phyloP scores from a whole-genome alignment of 495 filamentous ascomycete genomes.

The Penicillium psychrofluorescens region DNA sequence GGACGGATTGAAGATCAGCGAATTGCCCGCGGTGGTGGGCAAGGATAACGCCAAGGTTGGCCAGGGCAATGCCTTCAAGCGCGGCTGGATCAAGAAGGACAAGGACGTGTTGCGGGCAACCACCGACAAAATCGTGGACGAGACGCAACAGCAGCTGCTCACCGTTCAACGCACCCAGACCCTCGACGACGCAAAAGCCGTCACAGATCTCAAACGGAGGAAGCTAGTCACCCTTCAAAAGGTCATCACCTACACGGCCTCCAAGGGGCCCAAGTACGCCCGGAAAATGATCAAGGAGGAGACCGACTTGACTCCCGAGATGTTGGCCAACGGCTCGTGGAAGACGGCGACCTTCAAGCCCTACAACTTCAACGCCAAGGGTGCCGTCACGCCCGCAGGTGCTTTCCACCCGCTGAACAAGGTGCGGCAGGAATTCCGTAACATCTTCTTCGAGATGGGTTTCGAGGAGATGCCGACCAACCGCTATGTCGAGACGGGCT shows the following conservation, averaged over 20 bases:
- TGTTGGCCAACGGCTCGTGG: constrained; percentile 60
- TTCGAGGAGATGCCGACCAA: constrained; percentile 44
- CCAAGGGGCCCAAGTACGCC: constrained; percentile 82
- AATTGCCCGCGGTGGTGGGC: constrained; percentile 70
- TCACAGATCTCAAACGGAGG: constrained; percentile 79
- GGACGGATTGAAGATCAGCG: constrained; percentile 71
- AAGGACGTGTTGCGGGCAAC: constrained; percentile 53
- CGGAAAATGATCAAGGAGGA: constrained; percentile 83
- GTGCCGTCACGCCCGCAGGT: constrained; percentile 69
- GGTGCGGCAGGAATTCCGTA: constrained; percentile 86
- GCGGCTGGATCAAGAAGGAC: constrained; percentile 91
- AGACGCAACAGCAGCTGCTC: constrained; percentile 65
- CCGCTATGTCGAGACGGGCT: constrained; percentile 87
- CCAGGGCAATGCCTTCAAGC: constrained; percentile 93
- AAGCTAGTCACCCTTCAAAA: constrained; percentile 78
- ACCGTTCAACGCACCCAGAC: constrained; percentile 61
- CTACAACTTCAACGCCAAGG: constrained; percentile 93
- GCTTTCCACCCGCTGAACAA: constrained; percentile 93
- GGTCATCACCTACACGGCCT: constrained; percentile 73
- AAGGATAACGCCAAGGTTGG: constrained; percentile 82
- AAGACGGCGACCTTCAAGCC: constrained; percentile 88
- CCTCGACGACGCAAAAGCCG: constrained; percentile 59
- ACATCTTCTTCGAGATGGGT: constrained; percentile 87
- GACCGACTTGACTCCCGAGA: constrained; percentile 90
- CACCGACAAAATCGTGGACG: constrained; percentile 67